Evolutionary conservation across 75 land plant genomes (phyloP), one percentile per base, ranked within the genome.

Genomic region (Selaginella moellendorffii): DNA sequence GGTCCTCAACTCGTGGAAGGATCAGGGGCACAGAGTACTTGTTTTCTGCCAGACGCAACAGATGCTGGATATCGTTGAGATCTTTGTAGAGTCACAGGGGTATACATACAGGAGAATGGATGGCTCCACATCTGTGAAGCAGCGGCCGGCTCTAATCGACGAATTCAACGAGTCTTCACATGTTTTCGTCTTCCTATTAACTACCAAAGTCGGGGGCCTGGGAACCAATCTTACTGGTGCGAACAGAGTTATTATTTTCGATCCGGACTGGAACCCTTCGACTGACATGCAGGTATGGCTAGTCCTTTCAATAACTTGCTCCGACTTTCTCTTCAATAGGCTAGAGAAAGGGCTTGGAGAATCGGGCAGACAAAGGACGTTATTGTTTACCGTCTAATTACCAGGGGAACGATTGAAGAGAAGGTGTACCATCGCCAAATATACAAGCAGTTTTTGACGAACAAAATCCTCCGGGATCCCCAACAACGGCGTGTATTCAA

Each of bases 211-310:
- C 52, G 97, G 97, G 54, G 97, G 97, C 29, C 73, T 92, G 51
- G 97, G 97, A 56, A 92, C 97, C 27, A 92, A 92, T 56, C 68
- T 92, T 31, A 76, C 80, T 67, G 97, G 97, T 69, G 97, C 89
- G 19, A 76, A 92, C 68, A 77, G 88, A 60, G 97, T 92, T 20
- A 81, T 92, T 36, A 88, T 92, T 21, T 92, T 81, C 70, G 97
- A 92, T 65, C 97, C 97, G 70, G 97, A 92, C 69, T 92, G 97
- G 95, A 92, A 92, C 67, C 97, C 97, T n/a, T 92, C 97, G 52
- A 92, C 95, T 27, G 97, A 92, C 56, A 85, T 85, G 81, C 97
- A 91, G 97, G 97, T 91, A 77, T n/a, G n/a, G n/a, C n/a, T n/a
- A n/a, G n/a, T n/a, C n/a, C n/a, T n/a, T n/a, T n/a, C n/a, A n/a